Percentiles rank a stretch among this genome's conserved stretches.
These are phyloP conservation scores for Fusarium metavorans DNA, from an alignment of 2,329 filamentous ascomycete genomes.

Conservation along the genomic window DNA sequence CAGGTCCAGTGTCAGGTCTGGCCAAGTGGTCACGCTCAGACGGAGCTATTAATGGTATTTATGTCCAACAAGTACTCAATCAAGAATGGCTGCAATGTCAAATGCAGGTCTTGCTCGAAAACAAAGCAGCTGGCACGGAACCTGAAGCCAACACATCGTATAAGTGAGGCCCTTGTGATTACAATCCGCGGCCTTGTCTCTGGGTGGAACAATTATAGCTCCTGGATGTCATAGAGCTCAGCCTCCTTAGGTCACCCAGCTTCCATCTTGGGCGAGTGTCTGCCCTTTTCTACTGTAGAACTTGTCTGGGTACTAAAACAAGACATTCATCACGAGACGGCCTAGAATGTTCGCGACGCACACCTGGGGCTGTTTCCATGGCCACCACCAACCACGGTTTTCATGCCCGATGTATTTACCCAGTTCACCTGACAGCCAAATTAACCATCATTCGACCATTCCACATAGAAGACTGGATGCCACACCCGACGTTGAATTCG, in stretches of 20 bases:
- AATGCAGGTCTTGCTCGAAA: background rate
- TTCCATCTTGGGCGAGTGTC: background rate
- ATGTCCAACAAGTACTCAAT: background rate
- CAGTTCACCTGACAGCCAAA: conserved; percentile 5
- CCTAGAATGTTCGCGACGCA: conserved; percentile 10
- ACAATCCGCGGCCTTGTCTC: background rate
- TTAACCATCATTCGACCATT: background rate
- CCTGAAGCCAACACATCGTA: background rate
- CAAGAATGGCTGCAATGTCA: background rate
- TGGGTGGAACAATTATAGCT: background rate
- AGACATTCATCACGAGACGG: conserved; percentile 30
- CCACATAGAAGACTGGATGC: background rate
- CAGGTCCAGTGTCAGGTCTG: background rate
- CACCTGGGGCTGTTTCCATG: conserved; percentile 24
- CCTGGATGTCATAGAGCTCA: background rate
- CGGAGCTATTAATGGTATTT: background rate
- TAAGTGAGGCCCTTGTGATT: background rate
- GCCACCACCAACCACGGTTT: conserved; percentile 22
- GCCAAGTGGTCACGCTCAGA: background rate
- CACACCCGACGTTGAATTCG: background rate
- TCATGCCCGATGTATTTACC: conserved; percentile 15
- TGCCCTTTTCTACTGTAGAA: background rate
- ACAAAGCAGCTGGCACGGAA: background rate
- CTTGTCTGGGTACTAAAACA: background rate
- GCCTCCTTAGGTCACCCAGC: background rate